Percentiles rank a stretch among this genome's conserved stretches.
phyloP scores from a whole-genome alignment of 306 rosid species.

The Luffa acutangula region DNA sequence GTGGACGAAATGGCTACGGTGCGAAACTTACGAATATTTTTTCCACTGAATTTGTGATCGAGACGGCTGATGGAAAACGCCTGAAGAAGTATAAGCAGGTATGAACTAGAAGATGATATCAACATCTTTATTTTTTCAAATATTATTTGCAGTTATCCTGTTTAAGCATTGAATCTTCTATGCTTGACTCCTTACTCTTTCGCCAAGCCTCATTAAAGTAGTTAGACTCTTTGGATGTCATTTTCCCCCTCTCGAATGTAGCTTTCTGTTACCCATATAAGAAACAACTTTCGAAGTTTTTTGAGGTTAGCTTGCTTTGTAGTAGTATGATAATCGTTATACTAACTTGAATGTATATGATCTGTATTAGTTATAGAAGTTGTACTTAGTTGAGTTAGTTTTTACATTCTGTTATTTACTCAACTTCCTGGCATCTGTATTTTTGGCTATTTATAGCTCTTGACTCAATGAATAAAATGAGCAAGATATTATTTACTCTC shows the following conservation, averaged over 20 bases:
- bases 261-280: background rate
- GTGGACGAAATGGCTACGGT: slow-evolving; percentile 83
- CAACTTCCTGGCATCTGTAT: too few relatives aligned
- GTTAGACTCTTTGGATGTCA: background rate
- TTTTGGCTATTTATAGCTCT: too few relatives aligned
- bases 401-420: too few relatives aligned
- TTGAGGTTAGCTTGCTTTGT: background rate
- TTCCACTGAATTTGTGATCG: slow-evolving; percentile 71
- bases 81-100: slow-evolving; percentile 93
- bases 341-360: background rate
- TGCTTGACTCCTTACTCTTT: background rate
- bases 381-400: too few relatives aligned
- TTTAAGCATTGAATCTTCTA: background rate
- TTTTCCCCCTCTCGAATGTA: background rate
- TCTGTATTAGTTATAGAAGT: too few relatives aligned
- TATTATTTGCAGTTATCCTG: background rate
- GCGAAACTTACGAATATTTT: slow-evolving; percentile 93
- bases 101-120: background rate
- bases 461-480: too few relatives aligned
- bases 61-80: slow-evolving; percentile 82
- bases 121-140: background rate
- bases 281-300: background rate
- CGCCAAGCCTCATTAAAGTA: background rate
- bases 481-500: too few relatives aligned
- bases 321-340: background rate